Evolutionary conservation across 2,329 filamentous ascomycete species (phyloP), one percentile per base, ranked within the genome.

Genomic region (Lasiodiplodia sp.): DNA sequence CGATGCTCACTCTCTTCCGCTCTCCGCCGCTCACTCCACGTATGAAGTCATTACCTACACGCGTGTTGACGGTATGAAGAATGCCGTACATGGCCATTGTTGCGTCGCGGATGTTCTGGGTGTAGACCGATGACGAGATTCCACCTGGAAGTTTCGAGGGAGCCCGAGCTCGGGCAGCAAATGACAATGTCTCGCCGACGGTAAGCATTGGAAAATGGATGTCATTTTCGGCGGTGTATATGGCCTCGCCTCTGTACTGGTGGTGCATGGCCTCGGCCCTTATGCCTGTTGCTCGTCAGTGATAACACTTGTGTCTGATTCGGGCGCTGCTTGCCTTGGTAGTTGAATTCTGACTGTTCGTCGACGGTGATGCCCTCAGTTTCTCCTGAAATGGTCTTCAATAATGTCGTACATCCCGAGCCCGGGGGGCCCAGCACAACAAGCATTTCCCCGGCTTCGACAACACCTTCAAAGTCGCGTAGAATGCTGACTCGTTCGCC

Each of bases 151-250:
- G 82, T 8, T 83, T 72, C 37, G 86, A 85, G 12, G 90, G 89
- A 64, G 89, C 86, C 64, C 90, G 85, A 4, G 91, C 89, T n/a
- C 86, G 82, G 2, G 92, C 91, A 38, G 92, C 92, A 71, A 94
- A 94, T 66, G 88, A 89, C 57, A 95, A 83, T 1, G 92, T 95
- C 72, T 94, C 89, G 38, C 91, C 91, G 62, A 94, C 91, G 2
- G 87, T 89, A 71, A 95, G 78, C 80, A 90, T 87, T 23, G 91
- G 90, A 73, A 94, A 94, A 79, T 94, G 91, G 2, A 90, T 89
- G 76, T 96, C 93, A 34, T 92, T 89, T 76, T 95, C 92, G 68
- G 92, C 91, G 0, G 91, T 93, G 79, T 95, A 96, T 76, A 95
- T 93, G 70, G 91, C 91, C 80, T 96, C 92, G 71, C 93, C 92